Percentiles rank a stretch among this genome's conserved stretches.
Conservation (phyloP, 345 rosid genomes). For the Hibiscus trionum region DNA sequence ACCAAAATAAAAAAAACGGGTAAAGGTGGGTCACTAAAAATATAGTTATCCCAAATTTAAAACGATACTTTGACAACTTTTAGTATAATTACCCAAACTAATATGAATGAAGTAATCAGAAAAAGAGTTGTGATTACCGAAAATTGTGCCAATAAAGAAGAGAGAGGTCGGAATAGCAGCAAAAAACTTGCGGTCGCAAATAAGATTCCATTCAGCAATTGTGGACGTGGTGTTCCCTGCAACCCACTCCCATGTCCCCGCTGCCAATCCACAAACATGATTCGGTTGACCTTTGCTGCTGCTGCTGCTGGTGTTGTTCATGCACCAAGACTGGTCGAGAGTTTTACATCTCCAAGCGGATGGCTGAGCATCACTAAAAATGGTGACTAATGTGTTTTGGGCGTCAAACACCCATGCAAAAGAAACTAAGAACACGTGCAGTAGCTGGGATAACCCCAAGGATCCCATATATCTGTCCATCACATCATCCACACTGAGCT, state of each 20-base stretch:
- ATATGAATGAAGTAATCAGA: no score
- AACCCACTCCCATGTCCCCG: constrained; percentile 68
- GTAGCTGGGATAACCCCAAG: constrained; percentile 51
- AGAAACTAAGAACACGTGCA: constrained; percentile 60
- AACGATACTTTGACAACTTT: no score
- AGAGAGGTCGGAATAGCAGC: constrained; percentile 68
- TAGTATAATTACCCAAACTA: no score
- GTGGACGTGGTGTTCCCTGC: constrained; percentile 38
- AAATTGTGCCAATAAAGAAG: constrained; percentile 66
- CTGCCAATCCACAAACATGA: constrained; percentile 38
- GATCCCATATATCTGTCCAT: constrained; percentile 55
- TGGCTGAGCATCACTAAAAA: constrained; percentile 69
- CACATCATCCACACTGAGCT: constrained; percentile 65
- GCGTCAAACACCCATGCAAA: constrained; percentile 67
- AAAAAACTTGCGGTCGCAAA: constrained; percentile 56
- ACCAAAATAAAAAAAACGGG: no score
- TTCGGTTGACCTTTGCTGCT: neutral
- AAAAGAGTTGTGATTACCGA: constrained; percentile 24
- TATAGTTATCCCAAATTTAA: no score
- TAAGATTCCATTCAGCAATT: constrained; percentile 62
- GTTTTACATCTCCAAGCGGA: constrained; percentile 35
- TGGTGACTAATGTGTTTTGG: constrained; percentile 51
- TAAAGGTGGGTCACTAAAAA: no score
- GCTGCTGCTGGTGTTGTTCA: neutral
- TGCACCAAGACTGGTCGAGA: neutral